Evolutionary conservation across 352 stramenopile genomes (phyloP).

Genomic region (Aphanomyces euteiches): DNA sequence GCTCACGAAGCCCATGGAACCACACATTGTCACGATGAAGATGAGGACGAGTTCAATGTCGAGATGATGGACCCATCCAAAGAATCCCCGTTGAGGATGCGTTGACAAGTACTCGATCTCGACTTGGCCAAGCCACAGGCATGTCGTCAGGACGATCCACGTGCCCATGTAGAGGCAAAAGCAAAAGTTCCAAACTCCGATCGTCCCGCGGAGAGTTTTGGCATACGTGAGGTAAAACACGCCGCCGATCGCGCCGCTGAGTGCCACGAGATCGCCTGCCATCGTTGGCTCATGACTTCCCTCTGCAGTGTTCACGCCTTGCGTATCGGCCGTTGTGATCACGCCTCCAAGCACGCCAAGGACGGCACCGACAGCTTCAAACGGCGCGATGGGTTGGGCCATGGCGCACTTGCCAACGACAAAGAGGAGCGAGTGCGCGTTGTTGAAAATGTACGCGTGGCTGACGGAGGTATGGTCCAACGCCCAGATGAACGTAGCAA

Average conservation of each 20-base stretch:
- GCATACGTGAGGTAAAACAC: constrained; percentile 71
- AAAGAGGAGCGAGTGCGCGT: constrained; percentile 73
- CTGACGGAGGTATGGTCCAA: constrained; percentile 69
- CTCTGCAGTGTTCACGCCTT: constrained; percentile 28
- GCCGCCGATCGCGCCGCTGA: constrained; percentile 65
- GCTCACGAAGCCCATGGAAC: constrained; percentile 80
- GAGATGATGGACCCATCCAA: constrained; percentile 81
- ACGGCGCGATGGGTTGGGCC: constrained; percentile 51
- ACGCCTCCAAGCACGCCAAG: constrained; percentile 68
- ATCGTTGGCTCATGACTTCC: constrained; percentile 36
- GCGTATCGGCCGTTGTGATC: constrained; percentile 62
- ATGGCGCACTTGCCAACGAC: constrained; percentile 66
- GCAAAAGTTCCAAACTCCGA: constrained; percentile 64
- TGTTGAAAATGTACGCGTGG: constrained; percentile 81
- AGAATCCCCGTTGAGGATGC: constrained; percentile 68
- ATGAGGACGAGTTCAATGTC: constrained; percentile 79
- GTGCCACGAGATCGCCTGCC: constrained; percentile 66
- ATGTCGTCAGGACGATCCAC: constrained; percentile 58
- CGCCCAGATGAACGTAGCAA: constrained; percentile 66
- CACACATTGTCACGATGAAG: constrained; percentile 79
- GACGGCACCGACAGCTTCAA: constrained; percentile 61
- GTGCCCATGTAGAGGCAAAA: constrained; percentile 66
- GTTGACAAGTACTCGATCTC: constrained; percentile 48
- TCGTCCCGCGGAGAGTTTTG: constrained; percentile 61
- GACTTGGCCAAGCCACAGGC: constrained; percentile 55